A percentile compares a stretch with the other conserved stretches of the same genome.
phyloP scores from a whole-genome alignment of 2,329 filamentous ascomycete species.

The Cryphonectria parasitica region DNA sequence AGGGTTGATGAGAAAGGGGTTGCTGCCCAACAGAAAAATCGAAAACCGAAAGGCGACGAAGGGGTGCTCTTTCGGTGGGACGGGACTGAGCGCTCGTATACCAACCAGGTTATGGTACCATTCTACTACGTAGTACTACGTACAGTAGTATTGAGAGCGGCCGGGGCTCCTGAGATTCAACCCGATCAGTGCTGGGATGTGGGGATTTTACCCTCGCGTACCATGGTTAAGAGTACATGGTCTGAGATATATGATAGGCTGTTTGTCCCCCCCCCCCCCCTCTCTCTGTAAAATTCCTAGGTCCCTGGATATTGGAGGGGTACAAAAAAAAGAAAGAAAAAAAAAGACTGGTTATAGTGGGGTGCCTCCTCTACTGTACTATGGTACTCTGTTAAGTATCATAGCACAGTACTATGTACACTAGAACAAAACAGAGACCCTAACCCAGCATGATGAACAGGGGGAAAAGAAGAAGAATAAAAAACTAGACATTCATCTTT shows the following conservation, averaged over 20 bases:
- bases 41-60: background rate
- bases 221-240: background rate
- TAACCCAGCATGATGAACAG: background rate
- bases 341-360: background rate
- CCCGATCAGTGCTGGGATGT: background rate
- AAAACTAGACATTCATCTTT: background rate
- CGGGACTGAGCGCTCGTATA: conserved; percentile 6
- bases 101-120: background rate
- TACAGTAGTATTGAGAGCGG: background rate
- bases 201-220: background rate
- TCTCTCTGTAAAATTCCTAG: background rate
- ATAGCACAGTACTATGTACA: background rate
- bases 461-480: background rate
- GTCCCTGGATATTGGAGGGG: background rate
- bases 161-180: background rate
- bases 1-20: background rate
- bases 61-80: background rate
- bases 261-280: no score
- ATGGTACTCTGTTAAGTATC: background rate
- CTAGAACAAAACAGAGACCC: background rate
- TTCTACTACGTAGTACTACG: background rate
- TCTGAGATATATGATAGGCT: background rate
- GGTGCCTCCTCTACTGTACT: background rate
- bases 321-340: background rate
- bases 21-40: background rate